Evolutionary conservation across 345 rosid genomes (phyloP).

Genomic region (Mallotus nudiflorus): DNA sequence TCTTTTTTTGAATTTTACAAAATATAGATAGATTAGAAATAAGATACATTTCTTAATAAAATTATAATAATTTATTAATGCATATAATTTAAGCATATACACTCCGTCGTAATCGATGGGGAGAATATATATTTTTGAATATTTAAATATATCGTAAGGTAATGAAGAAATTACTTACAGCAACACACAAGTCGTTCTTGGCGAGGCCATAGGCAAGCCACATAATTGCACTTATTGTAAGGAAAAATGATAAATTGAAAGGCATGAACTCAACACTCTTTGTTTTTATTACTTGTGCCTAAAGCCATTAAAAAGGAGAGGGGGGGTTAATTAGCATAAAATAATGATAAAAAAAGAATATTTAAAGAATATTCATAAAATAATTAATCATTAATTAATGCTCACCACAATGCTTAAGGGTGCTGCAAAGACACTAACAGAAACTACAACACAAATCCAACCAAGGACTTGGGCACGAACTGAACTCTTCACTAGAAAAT

Average conservation of each 20-base stretch:
- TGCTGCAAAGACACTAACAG: conserved; percentile 77
- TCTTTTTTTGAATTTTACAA: too few relatives aligned
- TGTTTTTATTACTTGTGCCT: conserved; percentile 75
- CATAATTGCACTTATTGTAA: conserved; percentile 71
- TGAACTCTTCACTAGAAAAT: conserved; percentile 30
- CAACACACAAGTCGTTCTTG: conserved; percentile 57
- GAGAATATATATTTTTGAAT: too few relatives aligned
- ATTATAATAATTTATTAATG: too few relatives aligned
- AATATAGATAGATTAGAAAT: too few relatives aligned
- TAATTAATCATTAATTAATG: neutral
- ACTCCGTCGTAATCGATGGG: too few relatives aligned
- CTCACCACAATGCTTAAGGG: conserved; percentile 75
- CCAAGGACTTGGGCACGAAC: conserved; percentile 52
- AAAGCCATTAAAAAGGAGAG: neutral
- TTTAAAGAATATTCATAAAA: neutral
- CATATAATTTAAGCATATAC: too few relatives aligned
- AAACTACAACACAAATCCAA: conserved; percentile 76
- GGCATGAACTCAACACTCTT: conserved; percentile 97
- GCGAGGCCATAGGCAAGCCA: conserved; percentile 85
- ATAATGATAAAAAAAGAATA: neutral
- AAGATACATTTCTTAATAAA: too few relatives aligned
- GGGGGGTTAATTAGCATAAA: neutral
- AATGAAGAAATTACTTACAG: conserved; percentile 45
- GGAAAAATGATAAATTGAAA: conserved; percentile 72
- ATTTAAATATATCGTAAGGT: too few relatives aligned